phyloP scores from a whole-genome alignment of 805 yeast species.

The Maudiozyma bulderi region DNA sequence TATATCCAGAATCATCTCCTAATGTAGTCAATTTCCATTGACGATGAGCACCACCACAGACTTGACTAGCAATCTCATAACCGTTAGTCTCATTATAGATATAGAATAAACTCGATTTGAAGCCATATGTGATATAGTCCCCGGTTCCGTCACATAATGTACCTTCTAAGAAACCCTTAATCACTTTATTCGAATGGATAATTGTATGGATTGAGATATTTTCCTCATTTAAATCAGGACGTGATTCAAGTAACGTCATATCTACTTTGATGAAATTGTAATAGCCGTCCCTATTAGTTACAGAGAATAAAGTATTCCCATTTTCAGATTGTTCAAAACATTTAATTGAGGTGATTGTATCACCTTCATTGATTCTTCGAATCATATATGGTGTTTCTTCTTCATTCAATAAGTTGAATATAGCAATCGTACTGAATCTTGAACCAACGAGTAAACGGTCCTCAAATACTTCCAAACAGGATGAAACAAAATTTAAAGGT shows the following conservation, averaged over 20 bases:
- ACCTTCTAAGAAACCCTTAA: constrained; percentile 79
- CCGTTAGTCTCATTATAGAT: constrained; percentile 76
- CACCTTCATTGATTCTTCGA: constrained; percentile 51
- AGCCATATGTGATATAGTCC: constrained; percentile 63
- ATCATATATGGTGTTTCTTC: constrained; percentile 19
- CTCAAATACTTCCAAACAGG: constrained; percentile 42
- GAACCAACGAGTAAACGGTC: constrained; percentile 55
- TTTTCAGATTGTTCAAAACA: constrained; percentile 26
- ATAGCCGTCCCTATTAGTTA: constrained; percentile 61
- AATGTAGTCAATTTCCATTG: constrained; percentile 51
- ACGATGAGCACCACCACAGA: constrained; percentile 90
- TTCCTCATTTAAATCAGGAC: not conserved
- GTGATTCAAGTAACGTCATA: constrained; percentile 6
- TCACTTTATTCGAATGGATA: constrained; percentile 50
- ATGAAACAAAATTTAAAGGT: constrained; percentile 45
- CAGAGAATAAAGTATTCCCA: constrained; percentile 23
- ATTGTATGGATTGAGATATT: constrained; percentile 11
- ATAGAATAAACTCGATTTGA: constrained; percentile 68
- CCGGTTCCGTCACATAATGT: constrained; percentile 36
- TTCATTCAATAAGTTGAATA: constrained; percentile 35
- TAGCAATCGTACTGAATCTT: constrained; percentile 54
- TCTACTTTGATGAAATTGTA: constrained; percentile 36
- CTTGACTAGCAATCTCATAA: constrained; percentile 54
- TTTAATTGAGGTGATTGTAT: constrained; percentile 51
- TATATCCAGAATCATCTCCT: constrained; percentile 23